Percentiles rank a stretch among this genome's conserved stretches.
These are phyloP conservation scores for Dalbergia cochinchinensis DNA, from an alignment of 306 rosid species.

Conservation along the genomic window DNA sequence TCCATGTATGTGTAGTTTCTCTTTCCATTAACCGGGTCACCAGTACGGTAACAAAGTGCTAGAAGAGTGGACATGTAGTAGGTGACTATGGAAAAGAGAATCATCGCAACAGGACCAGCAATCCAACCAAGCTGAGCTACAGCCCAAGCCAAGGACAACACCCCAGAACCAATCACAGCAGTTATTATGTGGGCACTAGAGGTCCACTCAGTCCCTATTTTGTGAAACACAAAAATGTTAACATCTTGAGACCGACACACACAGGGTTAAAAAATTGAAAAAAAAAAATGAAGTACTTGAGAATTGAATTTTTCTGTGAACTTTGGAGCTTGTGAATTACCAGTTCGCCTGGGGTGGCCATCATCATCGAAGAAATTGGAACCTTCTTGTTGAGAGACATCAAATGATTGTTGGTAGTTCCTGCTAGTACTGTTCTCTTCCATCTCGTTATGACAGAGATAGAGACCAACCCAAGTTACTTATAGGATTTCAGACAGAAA, in stretches of 20 bases:
- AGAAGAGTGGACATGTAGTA: constrained; percentile 54
- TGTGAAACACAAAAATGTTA: neutral
- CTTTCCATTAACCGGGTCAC: constrained; percentile 53
- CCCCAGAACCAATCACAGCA: constrained; percentile 62
- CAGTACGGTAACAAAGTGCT: constrained; percentile 47
- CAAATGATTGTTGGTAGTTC: constrained; percentile 28
- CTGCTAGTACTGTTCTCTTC: constrained; percentile 13
- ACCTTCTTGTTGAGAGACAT: constrained; percentile 30
- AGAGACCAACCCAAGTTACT: neutral
- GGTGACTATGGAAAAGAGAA: constrained; percentile 55
- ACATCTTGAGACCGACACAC: neutral
- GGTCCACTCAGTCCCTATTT: constrained; percentile 54
- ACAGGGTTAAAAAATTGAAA: too few relatives aligned
- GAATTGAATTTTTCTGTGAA: neutral
- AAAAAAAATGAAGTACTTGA: neutral
- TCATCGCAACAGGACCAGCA: constrained; percentile 57
- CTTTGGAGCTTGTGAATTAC: constrained; percentile 19
- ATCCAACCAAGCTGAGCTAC: constrained; percentile 64
- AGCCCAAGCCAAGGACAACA: constrained; percentile 59
- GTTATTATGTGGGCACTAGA: constrained; percentile 58
- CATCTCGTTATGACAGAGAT: constrained; percentile 27
- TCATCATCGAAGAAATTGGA: constrained; percentile 52
- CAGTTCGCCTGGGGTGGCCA: constrained; percentile 53
- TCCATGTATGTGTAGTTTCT: constrained; percentile 57
- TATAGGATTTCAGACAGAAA: neutral